Base-by-base conservation (phyloP, 2,329 filamentous ascomycete genomes). In the Neonectria faginata region DNA sequence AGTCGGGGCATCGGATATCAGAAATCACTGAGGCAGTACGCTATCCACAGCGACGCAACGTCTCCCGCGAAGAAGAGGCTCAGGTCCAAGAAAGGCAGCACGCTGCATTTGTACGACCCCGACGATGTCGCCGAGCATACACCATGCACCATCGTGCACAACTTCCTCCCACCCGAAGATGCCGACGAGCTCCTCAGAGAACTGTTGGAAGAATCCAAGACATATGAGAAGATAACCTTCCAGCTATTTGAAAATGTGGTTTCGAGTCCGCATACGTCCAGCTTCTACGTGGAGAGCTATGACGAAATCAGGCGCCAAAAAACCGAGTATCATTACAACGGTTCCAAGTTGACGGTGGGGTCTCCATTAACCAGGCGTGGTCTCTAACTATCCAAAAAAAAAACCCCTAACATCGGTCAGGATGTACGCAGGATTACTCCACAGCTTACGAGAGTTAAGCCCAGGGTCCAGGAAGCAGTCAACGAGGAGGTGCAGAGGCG, bases 221-320 rank as follows among this genome's bases (percentile, higher is more conserved):
- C 90, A 0, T 97, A 94, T 75, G 83, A 89, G 54, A 88, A 85
- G 67, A 86, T 88, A 25, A 89, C 88, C 0, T 97, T 97, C 74
- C 92, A 96, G 75, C 81, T 98, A 1, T 97, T 97, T 76, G 94
- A 97, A 61, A 91, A 91, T 66, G 88, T 95, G 0, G 95, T 97
- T 4, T 86, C 91, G 41, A 95, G 91, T 66, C 93, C 94, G 0
- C 95, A 97, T 76, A 94, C 93, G 0, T 89, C 90, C 20, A 89
- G 89, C 70, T 92, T 97, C 76, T 97, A 93, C 70, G 92, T 97
- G 3, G 90, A 93, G 60, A 91, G 86, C 52, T 83, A 88, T 20
- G 88, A 91, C 44, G 92, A 97, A 70, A 83, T 90, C 22, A 81
- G 85, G 60, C 82, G 83, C 36, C 93, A 97, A 74, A 92, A 90